Conservation (phyloP, 1,139 yeast species). For the Zhuliangozyma parablackwelliae region DNA sequence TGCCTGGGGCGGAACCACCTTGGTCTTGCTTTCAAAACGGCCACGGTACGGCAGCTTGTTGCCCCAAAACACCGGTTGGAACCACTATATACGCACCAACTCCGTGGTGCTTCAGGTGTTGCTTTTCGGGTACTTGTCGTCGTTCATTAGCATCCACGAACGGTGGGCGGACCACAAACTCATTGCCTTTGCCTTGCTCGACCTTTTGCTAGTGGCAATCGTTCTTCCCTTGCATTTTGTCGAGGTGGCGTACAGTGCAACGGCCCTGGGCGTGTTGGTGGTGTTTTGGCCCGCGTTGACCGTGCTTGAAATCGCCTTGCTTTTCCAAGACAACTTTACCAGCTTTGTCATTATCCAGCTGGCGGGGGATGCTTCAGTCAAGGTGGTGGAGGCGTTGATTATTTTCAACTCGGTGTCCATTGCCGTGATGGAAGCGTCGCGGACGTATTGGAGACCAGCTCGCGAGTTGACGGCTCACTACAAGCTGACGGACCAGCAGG, state of each 20-base stretch:
- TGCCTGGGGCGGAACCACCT: slow-evolving; percentile 21
- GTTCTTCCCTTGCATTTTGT: slow-evolving; percentile 39
- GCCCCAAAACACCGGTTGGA: slow-evolving; percentile 27
- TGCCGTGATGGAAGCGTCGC: slow-evolving; percentile 20
- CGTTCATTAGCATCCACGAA: slow-evolving; percentile 18
- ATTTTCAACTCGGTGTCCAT: slow-evolving; percentile 17
- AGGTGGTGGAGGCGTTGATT: slow-evolving; percentile 15
- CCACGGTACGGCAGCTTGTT: slow-evolving; percentile 16
- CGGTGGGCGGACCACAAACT: slow-evolving; percentile 20
- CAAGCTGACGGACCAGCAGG: slow-evolving; percentile 6
- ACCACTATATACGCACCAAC: slow-evolving; percentile 24
- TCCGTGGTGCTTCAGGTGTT: slow-evolving; percentile 25
- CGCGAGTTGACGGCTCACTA: slow-evolving; percentile 18
- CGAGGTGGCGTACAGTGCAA: slow-evolving; percentile 29
- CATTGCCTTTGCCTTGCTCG: slow-evolving; percentile 17
- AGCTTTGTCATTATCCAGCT: slow-evolving; percentile 18
- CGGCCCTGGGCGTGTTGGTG: slow-evolving; percentile 31
- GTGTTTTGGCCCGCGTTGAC: slow-evolving; percentile 40
- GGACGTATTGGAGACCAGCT: slow-evolving; percentile 25
- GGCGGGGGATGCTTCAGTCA: slow-evolving; percentile 6
- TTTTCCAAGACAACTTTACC: slow-evolving; percentile 29
- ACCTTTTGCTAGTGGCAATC: slow-evolving; percentile 9
- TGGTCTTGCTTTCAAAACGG: slow-evolving; percentile 8
- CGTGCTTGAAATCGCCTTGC: slow-evolving; percentile 16
- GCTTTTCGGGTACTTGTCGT: slow-evolving; percentile 15